A percentile compares a stretch with the other conserved stretches of the same genome.
These are phyloP conservation scores for Cucurbita maxima DNA, from an alignment of 306 rosid genomes.

Conservation along the genomic window DNA sequence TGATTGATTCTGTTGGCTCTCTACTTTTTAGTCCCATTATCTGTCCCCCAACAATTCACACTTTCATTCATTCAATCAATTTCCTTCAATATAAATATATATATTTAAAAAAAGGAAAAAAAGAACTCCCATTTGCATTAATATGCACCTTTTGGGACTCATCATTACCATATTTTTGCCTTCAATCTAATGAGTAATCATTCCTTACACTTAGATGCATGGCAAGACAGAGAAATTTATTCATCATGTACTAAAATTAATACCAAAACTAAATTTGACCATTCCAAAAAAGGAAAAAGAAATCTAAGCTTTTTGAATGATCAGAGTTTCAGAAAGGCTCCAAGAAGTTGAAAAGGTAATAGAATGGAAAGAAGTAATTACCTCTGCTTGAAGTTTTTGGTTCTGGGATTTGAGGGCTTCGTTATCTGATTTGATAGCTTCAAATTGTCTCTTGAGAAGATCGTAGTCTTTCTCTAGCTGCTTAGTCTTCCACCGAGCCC, in stretches of 20 bases:
- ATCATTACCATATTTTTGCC: not conserved
- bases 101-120: not conserved
- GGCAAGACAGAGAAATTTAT: not conserved
- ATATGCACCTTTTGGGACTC: not conserved
- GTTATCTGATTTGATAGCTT: constrained; percentile 12
- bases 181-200: not conserved
- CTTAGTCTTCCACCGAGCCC: constrained; percentile 13
- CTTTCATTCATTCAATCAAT: not conserved
- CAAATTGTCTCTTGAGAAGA: constrained; percentile 10
- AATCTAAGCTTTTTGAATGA: not conserved
- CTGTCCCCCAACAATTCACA: constrained; percentile 19
- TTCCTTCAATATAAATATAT: not conserved
- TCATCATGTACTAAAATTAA: not conserved
- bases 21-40: constrained; percentile 77
- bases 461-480: constrained; percentile 13
- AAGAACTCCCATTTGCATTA: not conserved
- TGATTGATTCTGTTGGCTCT: constrained; percentile 91
- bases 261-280: no score
- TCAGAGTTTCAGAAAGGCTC: no score
- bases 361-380: not conserved
- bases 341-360: no score
- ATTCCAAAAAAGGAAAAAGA: no score
- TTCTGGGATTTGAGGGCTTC: constrained; percentile 10
- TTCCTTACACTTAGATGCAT: not conserved
- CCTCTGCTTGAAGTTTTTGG: constrained; percentile 12